Percentiles rank a stretch among this genome's conserved stretches.
These are phyloP conservation scores for Daldinia sp. DNA, from an alignment of 2,329 filamentous ascomycete species.

Conservation along the genomic window DNA sequence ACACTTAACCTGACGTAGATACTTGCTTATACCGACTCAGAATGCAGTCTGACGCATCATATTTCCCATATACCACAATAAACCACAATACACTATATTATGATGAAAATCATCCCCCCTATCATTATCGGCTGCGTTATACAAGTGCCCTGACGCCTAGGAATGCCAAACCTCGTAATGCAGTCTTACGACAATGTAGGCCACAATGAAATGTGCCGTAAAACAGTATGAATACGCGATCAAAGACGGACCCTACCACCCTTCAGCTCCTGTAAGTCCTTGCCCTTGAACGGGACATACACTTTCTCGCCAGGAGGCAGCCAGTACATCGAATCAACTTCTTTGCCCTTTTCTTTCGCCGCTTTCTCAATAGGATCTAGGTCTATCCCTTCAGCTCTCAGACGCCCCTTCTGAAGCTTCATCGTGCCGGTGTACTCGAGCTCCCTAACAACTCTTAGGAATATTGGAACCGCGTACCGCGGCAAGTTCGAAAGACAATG, in stretches of 20 bases:
- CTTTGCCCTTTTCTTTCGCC: constrained; percentile 46
- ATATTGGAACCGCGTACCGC: constrained; percentile 55
- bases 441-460: constrained; percentile 50
- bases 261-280: constrained; percentile 49
- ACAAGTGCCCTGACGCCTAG: background rate
- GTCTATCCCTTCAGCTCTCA: constrained; percentile 54
- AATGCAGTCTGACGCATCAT: too few species aligned
- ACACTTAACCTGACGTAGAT: too few species aligned
- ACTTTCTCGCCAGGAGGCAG: constrained; percentile 44
- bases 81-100: background rate
- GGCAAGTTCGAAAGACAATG: constrained; percentile 52
- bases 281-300: constrained; percentile 51
- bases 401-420: constrained; percentile 54
- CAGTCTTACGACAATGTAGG: background rate
- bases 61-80: too few species aligned
- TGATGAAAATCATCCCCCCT: background rate
- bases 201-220: background rate
- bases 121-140: background rate
- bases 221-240: background rate
- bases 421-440: constrained; percentile 56
- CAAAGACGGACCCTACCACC: constrained; percentile 36
- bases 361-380: constrained; percentile 46
- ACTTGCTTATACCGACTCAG: too few species aligned
- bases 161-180: background rate
- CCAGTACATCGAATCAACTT: constrained; percentile 50